phyloP scores from a whole-genome alignment of 2,329 filamentous ascomycete genomes.

The Stagonosporopsis cucurbitacearum region DNA sequence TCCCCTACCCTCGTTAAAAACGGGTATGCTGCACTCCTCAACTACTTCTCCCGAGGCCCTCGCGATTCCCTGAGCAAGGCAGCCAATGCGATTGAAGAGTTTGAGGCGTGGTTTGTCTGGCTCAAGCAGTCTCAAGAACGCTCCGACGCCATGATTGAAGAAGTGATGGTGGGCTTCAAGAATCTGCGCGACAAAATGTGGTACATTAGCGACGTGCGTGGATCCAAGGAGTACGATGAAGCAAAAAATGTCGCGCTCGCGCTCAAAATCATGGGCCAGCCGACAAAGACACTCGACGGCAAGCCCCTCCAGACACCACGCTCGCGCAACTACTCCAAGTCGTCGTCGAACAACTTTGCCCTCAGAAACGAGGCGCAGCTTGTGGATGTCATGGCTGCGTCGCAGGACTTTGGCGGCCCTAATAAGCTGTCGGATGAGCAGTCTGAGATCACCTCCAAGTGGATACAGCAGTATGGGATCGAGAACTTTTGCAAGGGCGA shows the following conservation, averaged over 20 bases:
- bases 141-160: slow-evolving; percentile 74
- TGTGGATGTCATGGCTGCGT: slow-evolving; percentile 83
- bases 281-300: slow-evolving; percentile 51
- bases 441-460: slow-evolving; percentile 80
- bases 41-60: slow-evolving; percentile 76
- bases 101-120: slow-evolving; percentile 82
- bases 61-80: slow-evolving; percentile 73
- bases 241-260: slow-evolving; percentile 85
- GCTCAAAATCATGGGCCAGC: slow-evolving; percentile 84
- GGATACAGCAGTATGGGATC: slow-evolving; percentile 80
- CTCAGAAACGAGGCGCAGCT: slow-evolving; percentile 84
- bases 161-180: slow-evolving; percentile 75
- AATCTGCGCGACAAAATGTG: slow-evolving; percentile 95
- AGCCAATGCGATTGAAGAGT: slow-evolving; percentile 75
- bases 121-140: slow-evolving; percentile 82
- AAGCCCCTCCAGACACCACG: slow-evolving; percentile 49
- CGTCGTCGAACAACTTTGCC: slow-evolving; percentile 65
- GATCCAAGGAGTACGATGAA: slow-evolving; percentile 86
- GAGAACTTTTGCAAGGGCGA: slow-evolving; percentile 96
- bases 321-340: slow-evolving; percentile 53
- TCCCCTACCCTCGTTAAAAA: slow-evolving; percentile 68
- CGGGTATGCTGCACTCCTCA: slow-evolving; percentile 73
- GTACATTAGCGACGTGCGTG: slow-evolving; percentile 93
- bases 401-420: slow-evolving; percentile 82
- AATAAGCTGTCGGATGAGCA: slow-evolving; percentile 98